Evolutionary conservation across 495 filamentous ascomycete species (phyloP).

Genomic region (Amphirosellinia nigrospora): DNA sequence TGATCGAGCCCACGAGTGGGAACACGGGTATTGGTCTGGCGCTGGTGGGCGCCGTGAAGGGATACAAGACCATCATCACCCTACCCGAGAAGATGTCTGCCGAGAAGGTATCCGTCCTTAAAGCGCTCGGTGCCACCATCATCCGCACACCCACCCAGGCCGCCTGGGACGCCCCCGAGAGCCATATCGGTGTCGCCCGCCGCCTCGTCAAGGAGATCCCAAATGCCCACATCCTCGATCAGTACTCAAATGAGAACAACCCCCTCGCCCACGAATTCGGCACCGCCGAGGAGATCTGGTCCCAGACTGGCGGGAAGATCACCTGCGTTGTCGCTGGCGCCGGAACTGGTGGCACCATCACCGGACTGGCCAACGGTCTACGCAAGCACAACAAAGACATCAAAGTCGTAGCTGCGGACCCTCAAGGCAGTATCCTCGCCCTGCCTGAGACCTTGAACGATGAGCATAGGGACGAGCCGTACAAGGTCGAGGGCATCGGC

Average conservation of each 20-base stretch:
- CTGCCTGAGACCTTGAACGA: slow-evolving; percentile 78
- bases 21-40: slow-evolving; percentile 98
- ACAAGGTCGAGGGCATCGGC: slow-evolving; percentile 98
- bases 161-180: slow-evolving; percentile 91
- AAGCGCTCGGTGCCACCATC: slow-evolving; percentile 93
- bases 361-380: slow-evolving; percentile 83
- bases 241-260: slow-evolving; percentile 92
- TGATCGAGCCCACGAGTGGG: slow-evolving; percentile 97
- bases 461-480: slow-evolving; percentile 77
- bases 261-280: slow-evolving; percentile 92
- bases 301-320: slow-evolving; percentile 83
- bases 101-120: slow-evolving; percentile 94
- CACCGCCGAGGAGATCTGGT: slow-evolving; percentile 96
- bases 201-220: slow-evolving; percentile 94
- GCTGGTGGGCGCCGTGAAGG: slow-evolving; percentile 92
- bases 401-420: slow-evolving; percentile 90
- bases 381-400: slow-evolving; percentile 83
- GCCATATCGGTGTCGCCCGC: slow-evolving; percentile 92
- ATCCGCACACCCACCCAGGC: slow-evolving; percentile 97
- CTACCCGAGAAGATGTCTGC: slow-evolving; percentile 99
- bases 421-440: slow-evolving; percentile 86
- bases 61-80: slow-evolving; percentile 98
- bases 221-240: slow-evolving; percentile 94
- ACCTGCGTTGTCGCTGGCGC: slow-evolving; percentile 89
- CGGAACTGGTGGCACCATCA: slow-evolving; percentile 95